These are phyloP conservation scores for Coemansia sp. DNA, from an alignment of 192 early-diverging fungal genomes.

Conservation along the genomic window DNA sequence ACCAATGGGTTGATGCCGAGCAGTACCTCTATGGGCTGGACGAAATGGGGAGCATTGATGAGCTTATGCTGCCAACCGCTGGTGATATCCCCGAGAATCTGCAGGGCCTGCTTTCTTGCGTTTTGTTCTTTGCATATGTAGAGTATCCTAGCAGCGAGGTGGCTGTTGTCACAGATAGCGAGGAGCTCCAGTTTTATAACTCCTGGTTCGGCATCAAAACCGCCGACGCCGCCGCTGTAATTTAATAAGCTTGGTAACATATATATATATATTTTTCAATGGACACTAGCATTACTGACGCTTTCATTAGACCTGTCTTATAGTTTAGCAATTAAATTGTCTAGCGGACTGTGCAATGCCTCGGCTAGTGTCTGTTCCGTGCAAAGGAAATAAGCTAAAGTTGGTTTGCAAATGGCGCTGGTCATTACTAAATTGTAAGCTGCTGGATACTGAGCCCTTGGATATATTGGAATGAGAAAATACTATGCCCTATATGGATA, in stretches of 20 bases:
- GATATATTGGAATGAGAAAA: neutral
- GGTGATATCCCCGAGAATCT: slow-evolving; percentile 25
- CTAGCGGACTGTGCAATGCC: too few relatives aligned
- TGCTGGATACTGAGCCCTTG: too few relatives aligned
- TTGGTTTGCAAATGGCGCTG: too few relatives aligned
- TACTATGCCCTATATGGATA: neutral
- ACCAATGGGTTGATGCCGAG: slow-evolving; percentile 17
- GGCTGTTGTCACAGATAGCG: slow-evolving; percentile 15
- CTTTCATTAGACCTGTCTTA: too few relatives aligned
- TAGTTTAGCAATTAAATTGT: too few relatives aligned
- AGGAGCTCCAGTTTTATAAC: slow-evolving; percentile 35
- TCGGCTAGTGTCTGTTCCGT: too few relatives aligned
- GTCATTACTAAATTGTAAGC: too few relatives aligned
- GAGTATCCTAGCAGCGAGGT: neutral
- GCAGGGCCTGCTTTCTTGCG: slow-evolving; percentile 16
- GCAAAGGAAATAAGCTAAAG: too few relatives aligned
- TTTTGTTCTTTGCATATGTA: slow-evolving; percentile 7
- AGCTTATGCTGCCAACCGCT: slow-evolving; percentile 23
- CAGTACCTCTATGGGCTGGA: slow-evolving; percentile 3
- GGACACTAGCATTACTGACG: too few relatives aligned
- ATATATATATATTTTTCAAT: neutral
- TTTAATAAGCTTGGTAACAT: neutral
- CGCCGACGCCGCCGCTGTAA: neutral
- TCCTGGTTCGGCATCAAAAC: slow-evolving; percentile 31
- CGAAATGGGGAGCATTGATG: slow-evolving; percentile 3